These are phyloP conservation scores for Didymella pinodella DNA, from an alignment of 2,329 filamentous ascomycete species.

Conservation along the genomic window DNA sequence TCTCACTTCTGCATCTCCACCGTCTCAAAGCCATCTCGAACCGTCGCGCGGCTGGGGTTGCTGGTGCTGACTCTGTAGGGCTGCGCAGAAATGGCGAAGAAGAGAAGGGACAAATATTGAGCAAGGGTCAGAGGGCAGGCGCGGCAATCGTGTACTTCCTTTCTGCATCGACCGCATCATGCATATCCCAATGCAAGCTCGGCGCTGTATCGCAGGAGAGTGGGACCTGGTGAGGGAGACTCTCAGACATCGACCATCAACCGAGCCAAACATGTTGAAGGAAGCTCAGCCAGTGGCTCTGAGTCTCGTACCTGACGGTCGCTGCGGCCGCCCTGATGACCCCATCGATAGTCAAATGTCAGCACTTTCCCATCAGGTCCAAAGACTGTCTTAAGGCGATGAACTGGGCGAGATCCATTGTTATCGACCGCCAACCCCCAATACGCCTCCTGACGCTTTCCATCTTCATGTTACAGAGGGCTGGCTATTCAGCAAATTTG, in stretches of 20 bases:
- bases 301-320: constrained; percentile 18
- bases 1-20: constrained; percentile 22
- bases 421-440: constrained; percentile 14
- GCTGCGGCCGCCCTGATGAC: constrained; percentile 13
- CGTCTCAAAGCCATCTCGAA: constrained; percentile 23
- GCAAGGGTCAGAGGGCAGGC: constrained; percentile 3
- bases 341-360: constrained; percentile 12
- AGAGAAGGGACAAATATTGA: constrained; percentile 7
- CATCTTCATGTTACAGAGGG: constrained; percentile 19
- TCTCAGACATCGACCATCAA: constrained; percentile 4
- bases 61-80: constrained; percentile 17
- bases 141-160: constrained; percentile 7
- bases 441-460: constrained; percentile 23
- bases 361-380: constrained; percentile 16
- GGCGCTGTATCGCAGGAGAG: constrained; percentile 4
- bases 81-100: constrained; percentile 14
- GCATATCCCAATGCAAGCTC: constrained; percentile 4
- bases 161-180: constrained; percentile 12
- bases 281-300: constrained; percentile 9
- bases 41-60: constrained; percentile 10
- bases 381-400: constrained; percentile 16
- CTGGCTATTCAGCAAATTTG: constrained; percentile 11
- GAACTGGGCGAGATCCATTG: neutral
- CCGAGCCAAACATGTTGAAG: constrained; percentile 14
- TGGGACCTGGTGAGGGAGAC: constrained; percentile 1